Base-by-base conservation (phyloP, 2,329 filamentous ascomycete species). In the Calcarisporium arbuscula region DNA sequence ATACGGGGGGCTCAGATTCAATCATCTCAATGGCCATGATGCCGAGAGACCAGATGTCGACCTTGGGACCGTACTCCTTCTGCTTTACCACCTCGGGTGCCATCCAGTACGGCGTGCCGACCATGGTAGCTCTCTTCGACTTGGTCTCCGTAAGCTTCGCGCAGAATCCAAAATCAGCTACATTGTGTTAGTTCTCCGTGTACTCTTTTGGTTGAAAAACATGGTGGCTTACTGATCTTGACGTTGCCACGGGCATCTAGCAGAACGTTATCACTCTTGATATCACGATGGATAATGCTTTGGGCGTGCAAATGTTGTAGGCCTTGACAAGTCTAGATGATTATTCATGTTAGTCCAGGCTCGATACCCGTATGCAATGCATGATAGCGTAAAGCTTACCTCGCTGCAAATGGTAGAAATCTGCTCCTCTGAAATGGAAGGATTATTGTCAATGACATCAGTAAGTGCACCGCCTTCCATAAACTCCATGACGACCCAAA, bases 11-110 rank as follows among this genome's bases (percentile, higher is more conserved):
- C 61, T 98, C 92, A 14, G 87, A 94, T 60, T 98, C 92, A 54
- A 96, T 96, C 92, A 98, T 95, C 64, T 98, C 92, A 53, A 98
- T 96, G 17, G 92, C 90, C 92, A 96, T 98, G 65, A 98, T 98
- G 54, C 92, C 92, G 42, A 98, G 70, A 19, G 89, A 95, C 92
- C 92, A 98, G 56, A 96, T 95, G 56, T 98, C 92, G 43, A 96
- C 92, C 71, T 96, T 96, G 55, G 85, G 85, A 25, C 90, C 92
- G 54, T 98, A 98, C 62, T 95, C 90, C 68, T 96, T 96, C 61
- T 96, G 92, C 68, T 96, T 96, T 57, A 98, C 92, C 28, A 98
- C 92, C 62, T 98, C 92, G 23, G 92, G 92, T 8, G 92, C 92
- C 92, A 98, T 98, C 92, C 92, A 98, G 72, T 96, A 98, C 12